phyloP scores from a whole-genome alignment of 768 basidiomycete genomes.

The Leucocoprinus leucothites region DNA sequence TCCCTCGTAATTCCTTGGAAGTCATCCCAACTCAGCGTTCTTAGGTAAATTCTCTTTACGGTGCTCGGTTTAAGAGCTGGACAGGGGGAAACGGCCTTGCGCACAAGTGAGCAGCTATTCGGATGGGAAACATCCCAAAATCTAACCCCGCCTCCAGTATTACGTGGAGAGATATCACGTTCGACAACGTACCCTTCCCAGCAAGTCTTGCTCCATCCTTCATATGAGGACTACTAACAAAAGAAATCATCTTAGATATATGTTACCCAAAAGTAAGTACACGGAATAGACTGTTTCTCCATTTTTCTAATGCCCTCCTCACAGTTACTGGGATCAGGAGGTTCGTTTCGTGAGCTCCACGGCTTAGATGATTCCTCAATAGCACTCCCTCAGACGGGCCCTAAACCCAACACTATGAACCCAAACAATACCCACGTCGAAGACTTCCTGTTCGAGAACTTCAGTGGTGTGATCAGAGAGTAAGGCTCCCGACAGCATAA shows the following conservation, averaged over 20 bases:
- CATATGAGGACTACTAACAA: background rate
- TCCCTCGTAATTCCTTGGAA: background rate
- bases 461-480: constrained; percentile 51
- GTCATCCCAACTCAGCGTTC: background rate
- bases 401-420: constrained; percentile 39
- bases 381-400: constrained; percentile 28
- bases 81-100: constrained; percentile 58
- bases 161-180: constrained; percentile 56
- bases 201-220: constrained; percentile 27
- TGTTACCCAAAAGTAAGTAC: constrained; percentile 62
- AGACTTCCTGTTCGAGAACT: constrained; percentile 54
- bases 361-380: background rate
- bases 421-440: constrained; percentile 53
- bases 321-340: constrained; percentile 62
- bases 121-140: background rate
- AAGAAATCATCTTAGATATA: constrained; percentile 46
- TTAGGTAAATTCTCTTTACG: constrained; percentile 51
- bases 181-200: constrained; percentile 52
- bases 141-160: constrained; percentile 29
- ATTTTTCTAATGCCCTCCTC: background rate
- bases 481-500: constrained; percentile 16
- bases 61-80: constrained; percentile 66
- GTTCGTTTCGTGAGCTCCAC: constrained; percentile 31
- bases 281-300: constrained; percentile 4
- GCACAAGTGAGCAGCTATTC: constrained; percentile 40